A percentile compares a stretch with the other conserved stretches of the same genome.
Evolutionary conservation across 805 yeast species (phyloP).

Genomic region (Myxozyma melibiosi): DNA sequence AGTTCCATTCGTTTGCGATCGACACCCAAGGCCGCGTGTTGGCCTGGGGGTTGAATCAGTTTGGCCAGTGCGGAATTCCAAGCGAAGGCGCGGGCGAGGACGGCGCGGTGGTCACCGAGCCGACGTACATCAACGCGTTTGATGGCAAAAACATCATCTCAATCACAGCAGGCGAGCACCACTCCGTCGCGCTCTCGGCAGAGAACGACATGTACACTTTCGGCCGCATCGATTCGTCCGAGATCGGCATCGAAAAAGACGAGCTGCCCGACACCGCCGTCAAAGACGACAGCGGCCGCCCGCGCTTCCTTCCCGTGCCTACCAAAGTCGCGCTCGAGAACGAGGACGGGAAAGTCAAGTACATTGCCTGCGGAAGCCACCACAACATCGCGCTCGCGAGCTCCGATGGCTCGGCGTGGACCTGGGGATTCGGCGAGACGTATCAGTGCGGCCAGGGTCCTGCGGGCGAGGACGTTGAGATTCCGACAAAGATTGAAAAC

Average conservation of each 20-base stretch:
- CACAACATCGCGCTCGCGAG: conserved; percentile 82
- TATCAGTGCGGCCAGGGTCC: conserved; percentile 96
- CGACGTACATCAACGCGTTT: conserved; percentile 71
- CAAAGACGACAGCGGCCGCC: conserved; percentile 75
- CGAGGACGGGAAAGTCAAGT: conserved; percentile 30
- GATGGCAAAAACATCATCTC: conserved; percentile 58
- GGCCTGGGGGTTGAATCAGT: conserved; percentile 96
- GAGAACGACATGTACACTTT: conserved; percentile 78
- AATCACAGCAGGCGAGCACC: conserved; percentile 95
- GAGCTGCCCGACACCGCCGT: conserved; percentile 73
- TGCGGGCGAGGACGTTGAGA: conserved; percentile 78
- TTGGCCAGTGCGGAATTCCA: conserved; percentile 90
- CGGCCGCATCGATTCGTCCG: conserved; percentile 94
- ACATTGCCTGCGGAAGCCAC: conserved; percentile 85
- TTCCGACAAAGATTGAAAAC: conserved; percentile 86
- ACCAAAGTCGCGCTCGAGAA: conserved; percentile 54
- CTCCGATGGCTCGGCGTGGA: conserved; percentile 77
- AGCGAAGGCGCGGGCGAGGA: conserved; percentile 64
- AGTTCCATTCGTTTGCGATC: conserved; percentile 93
- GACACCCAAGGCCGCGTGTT: conserved; percentile 68
- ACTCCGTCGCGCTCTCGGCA: conserved; percentile 71
- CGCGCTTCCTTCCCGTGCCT: conserved; percentile 81
- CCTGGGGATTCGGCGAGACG: conserved; percentile 99
- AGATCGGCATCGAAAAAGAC: conserved; percentile 73
- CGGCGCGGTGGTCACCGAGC: conserved; percentile 77